Percentiles rank a stretch among this genome's conserved stretches.
Evolutionary conservation across 2,329 filamentous ascomycete genomes (phyloP).

Genomic region (Alternaria sp.): DNA sequence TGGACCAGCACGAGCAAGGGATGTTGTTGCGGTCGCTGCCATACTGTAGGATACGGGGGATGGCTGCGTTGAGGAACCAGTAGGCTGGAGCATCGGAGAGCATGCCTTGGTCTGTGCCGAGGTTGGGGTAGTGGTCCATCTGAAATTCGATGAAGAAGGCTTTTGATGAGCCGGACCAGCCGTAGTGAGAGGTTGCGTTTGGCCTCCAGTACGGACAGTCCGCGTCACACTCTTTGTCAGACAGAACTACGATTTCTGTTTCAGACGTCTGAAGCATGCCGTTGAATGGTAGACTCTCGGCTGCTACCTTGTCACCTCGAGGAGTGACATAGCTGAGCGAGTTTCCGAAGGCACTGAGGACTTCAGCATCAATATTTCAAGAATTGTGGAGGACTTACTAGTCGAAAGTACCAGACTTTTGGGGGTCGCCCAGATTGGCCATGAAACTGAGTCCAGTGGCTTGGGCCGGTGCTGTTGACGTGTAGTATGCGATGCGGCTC

Average conservation of each 20-base stretch:
- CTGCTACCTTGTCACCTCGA: conserved; percentile 57
- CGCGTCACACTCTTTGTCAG: conserved; percentile 54
- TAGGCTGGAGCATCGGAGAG: conserved; percentile 75
- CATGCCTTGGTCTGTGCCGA: conserved; percentile 40
- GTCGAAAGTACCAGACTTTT: conserved; percentile 64
- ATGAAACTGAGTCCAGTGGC: conserved; percentile 66
- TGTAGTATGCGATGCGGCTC: conserved; percentile 59
- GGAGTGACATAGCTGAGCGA: conserved; percentile 64
- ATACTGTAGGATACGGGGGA: conserved; percentile 76
- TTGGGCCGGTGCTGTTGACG: conserved; percentile 49
- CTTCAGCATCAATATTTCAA: conserved; percentile 8
- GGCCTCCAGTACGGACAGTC: conserved; percentile 60
- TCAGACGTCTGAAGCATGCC: conserved; percentile 52
- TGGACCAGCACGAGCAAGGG: conserved; percentile 75
- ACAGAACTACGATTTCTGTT: conserved; percentile 47
- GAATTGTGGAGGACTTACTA: conserved; percentile 39
- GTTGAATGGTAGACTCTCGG: conserved; percentile 59
- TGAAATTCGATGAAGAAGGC: conserved; percentile 76
- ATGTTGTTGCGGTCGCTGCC: conserved; percentile 54
- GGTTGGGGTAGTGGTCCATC: conserved; percentile 62
- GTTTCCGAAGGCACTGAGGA: conserved; percentile 59
- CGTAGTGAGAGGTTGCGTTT: conserved; percentile 64
- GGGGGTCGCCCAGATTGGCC: conserved; percentile 63
- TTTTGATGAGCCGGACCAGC: conserved; percentile 74
- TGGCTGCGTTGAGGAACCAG: conserved; percentile 78